Base-by-base conservation (phyloP, 805 yeast genomes). In the Teunomyces aglyptinius region DNA sequence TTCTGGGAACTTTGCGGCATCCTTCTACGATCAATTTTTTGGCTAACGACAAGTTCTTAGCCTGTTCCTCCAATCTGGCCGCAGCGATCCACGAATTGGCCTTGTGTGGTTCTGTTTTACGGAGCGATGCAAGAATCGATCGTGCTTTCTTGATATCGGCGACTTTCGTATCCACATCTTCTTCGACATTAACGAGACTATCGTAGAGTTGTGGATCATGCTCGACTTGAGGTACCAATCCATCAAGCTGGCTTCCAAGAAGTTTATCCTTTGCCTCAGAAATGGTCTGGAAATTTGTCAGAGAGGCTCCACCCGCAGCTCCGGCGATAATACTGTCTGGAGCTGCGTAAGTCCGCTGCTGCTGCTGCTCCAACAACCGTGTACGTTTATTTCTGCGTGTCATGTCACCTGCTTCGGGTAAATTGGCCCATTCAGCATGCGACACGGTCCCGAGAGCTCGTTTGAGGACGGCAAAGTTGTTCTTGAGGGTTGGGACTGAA, bases 331-430 rank as follows among this genome's bases (percentile, higher is more conserved):
- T 63, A 1, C 81, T 60, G 61, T 92, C 97, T 0, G 96, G 94
- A 2, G 86, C 87, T 7, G 96, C 89, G 60, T 89, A 92, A 35
- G 78, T 80, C 49, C 96, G 69, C 51, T 83, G 82, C 48, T 80
- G 79, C 54, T 71, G 75, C 57, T 83, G 85, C 40, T 79, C 77
- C 45, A 82, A 73, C 38, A 81, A 63, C 45, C 96, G 70, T 41
- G 77, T 69, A 46, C 98, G 68, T 54, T 90, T 89, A 64, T 89
- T 89, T 47, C 81, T 73, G 57, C 82, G 77, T 0, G 99, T 94
- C 57, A 88, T 70, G 63, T 92, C 98, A 1, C 89, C 86, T 1
- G 89, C 94, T 51, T 89, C 96, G 0, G 98, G 98, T 3, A 92
- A 59, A 49, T 71, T 76, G 4, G 77, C 74, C 99, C 99, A 92